Conservation (phyloP, 176 grass and related monocot genomes). For the Juncus effusus region DNA sequence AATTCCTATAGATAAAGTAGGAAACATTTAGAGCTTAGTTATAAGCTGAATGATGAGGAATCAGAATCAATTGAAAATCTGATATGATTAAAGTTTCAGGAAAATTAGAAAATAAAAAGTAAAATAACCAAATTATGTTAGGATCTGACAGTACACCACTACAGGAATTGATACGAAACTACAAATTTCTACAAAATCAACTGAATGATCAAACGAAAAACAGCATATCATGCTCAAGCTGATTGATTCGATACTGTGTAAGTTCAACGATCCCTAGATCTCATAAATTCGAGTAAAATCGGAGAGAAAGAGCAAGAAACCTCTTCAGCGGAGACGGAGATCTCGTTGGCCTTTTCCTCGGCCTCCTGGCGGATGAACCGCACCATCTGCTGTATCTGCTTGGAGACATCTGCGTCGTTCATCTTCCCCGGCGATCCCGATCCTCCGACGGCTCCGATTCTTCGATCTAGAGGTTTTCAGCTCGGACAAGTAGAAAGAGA, state of each 20-base stretch:
- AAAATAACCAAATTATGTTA: too few species aligned
- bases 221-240: too few species aligned
- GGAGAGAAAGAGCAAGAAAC: conserved; percentile 20
- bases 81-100: too few species aligned
- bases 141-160: too few species aligned
- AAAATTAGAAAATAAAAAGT: too few species aligned
- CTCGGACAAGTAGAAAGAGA: conserved; percentile 28
- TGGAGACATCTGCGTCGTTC: conserved; percentile 92
- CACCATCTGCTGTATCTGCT: conserved; percentile 99
- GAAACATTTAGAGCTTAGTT: not conserved
- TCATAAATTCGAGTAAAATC: too few species aligned
- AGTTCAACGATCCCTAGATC: too few species aligned
- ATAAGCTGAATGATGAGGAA: too few species aligned
- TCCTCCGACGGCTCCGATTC: conserved; percentile 31
- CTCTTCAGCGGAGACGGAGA: conserved; percentile 97
- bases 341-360: conserved; percentile 98
- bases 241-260: too few species aligned
- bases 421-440: conserved; percentile 49
- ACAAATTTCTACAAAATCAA: not conserved
- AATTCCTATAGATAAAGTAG: conserved; percentile 61
- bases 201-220: not conserved
- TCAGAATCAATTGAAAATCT: too few species aligned
- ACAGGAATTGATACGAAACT: too few species aligned
- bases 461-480: conserved; percentile 29
- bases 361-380: conserved; percentile 99